Evolutionary conservation across 2,329 filamentous ascomycete genomes (phyloP).

Genomic region (Talaromyces sp.): DNA sequence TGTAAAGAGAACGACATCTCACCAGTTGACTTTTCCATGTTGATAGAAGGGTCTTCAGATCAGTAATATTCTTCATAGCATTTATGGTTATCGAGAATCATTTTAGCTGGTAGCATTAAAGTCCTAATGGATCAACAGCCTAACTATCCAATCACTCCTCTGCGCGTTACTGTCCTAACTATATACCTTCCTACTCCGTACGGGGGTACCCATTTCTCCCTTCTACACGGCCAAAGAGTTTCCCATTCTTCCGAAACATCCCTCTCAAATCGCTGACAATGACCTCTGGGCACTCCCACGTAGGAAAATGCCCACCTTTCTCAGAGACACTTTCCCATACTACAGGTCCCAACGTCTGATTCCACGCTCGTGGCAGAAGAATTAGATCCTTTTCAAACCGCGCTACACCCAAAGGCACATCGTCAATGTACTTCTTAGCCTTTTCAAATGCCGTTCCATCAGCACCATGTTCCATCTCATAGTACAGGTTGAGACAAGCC

Average conservation of each 20-base stretch:
- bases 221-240: background rate
- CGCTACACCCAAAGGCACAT: background rate
- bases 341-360: constrained; percentile 7
- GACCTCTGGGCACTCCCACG: constrained; percentile 8
- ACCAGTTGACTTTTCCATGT: too few species aligned
- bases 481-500: background rate
- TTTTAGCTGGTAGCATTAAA: too few species aligned
- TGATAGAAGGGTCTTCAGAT: too few species aligned
- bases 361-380: constrained; percentile 2
- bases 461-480: background rate
- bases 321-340: constrained; percentile 10
- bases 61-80: too few species aligned
- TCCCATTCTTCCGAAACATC: background rate
- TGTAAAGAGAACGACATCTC: too few species aligned
- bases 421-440: background rate
- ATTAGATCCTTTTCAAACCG: background rate
- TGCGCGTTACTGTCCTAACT: too few species aligned
- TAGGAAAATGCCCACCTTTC: constrained; percentile 11
- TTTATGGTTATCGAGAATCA: too few species aligned
- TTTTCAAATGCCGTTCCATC: background rate
- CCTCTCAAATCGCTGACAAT: background rate
- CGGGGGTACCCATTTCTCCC: background rate
- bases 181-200: too few species aligned
- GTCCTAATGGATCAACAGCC: too few species aligned
- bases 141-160: too few species aligned